Evolutionary conservation across 1,284 basidiomycete species (phyloP), one percentile per base, ranked within the genome.

Genomic region (Papiliotrema laurentii): DNA sequence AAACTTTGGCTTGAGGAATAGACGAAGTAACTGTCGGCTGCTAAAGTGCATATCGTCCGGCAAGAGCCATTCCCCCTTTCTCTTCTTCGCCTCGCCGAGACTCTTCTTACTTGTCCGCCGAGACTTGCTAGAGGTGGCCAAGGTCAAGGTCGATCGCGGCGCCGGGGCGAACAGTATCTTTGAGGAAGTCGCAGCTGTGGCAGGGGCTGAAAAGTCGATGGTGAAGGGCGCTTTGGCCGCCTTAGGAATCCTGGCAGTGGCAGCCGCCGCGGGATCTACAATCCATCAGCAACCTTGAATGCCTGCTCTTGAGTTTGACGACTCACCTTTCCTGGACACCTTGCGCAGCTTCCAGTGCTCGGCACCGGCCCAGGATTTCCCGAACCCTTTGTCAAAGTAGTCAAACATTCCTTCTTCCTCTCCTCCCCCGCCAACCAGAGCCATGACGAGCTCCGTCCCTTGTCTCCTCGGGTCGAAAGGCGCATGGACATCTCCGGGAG

Each of bases 11-110:
- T 99, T 99, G 63, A 97, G 75, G 79, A 97, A 97, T 35, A 98
- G 74, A 3, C 90, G 85, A 33, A 98, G 80, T 6, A 99, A 79
- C 63, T 94, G 88, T 56, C 84, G 80, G 63, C 85, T 89, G 45
- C 85, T 87, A 70, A 98, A 99, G 72, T 97, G 94, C 84, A 94
- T 96, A 71, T 99, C 94, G 62, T 97, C 91, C 1, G 94, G 94
- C 43, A 98, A 78, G 7, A 84, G 80, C 64, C 90, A 86, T 51
- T 89, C 83, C 50, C 87, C 83, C 36, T 81, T 83, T 74, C 81
- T 86, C 59, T 82, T 81, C 41, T 45, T 58, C 27, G 50, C 60
- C 75, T 66, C 60, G 54, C 68, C 80, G 19, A 22, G 27, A 35
- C 30, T 43, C 11, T 54, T 52, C 52, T 53, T 60, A 22, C 46